Base-by-base conservation (phyloP, 2,329 filamentous ascomycete species). In the Thielaviopsis cerberus region DNA sequence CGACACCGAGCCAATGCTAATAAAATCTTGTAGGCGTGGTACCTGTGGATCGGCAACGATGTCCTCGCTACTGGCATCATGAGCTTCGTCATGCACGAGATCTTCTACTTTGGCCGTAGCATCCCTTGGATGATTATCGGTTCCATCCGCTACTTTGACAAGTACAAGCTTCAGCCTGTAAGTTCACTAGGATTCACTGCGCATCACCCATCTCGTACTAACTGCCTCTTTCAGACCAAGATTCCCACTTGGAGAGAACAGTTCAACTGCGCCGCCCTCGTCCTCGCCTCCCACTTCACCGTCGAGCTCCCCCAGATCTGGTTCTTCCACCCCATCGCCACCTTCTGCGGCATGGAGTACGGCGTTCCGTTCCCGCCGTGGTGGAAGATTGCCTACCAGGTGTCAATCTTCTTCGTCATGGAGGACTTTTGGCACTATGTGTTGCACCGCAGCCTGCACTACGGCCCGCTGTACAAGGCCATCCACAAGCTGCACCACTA, bases 401-500 rank as follows among this genome's bases (percentile, higher is more conserved):
- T 98, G 64, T 80, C 83, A 61, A 77, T 97, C 69, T 94, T 97
- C 78, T 98, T 98, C 73, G 79, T 97, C 60, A 73, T 96, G 67
- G 92, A 98, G 72, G 92, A 98, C 72, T 76, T 91, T 64, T 98
- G 92, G 92, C 92, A 98, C 73, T 98, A 98, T 78, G 97, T 90
- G 83, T 82, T 82, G 64, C 92, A 98, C 74, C 88, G 92, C 65
- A 81, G 80, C 51, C 82, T 98, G 73, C 92, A 98, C 77, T 94
- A 88, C 76, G 90, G 88, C 23, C 88, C 89, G 45, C 82, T 98
- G 5, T 98, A 98, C 82, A 94, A 89, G 76, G 80, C 83, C 67
- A 87, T 98, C 66, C 92, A 98, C 80, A 98, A 98, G 77, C 90
- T 98, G 65, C 92, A 98, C 75, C 92, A 98, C 76, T 91, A 92